Base-by-base conservation (phyloP, 108 stramenopile genomes). In the Epithemia pelagica region DNA sequence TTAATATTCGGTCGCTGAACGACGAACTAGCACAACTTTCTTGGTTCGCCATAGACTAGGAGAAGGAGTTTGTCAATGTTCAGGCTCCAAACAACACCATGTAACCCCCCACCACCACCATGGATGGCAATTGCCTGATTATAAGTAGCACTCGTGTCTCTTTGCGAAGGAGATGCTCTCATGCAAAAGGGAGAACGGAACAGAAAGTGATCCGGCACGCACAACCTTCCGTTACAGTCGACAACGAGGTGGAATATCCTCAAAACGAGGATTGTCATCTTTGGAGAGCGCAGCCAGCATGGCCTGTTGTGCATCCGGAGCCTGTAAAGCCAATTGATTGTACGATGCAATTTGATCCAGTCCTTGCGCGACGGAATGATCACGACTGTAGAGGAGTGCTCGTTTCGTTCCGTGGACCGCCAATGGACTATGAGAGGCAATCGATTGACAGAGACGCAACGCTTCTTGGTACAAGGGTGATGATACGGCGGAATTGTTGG, bases 341-440 rank as follows among this genome's bases (percentile, higher is more conserved):
- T 84, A 84, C 62, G 71, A 64, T 10, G 85, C 84, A 57, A 91
- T 70, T 30, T 87, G 86, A n/a, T 87, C 77, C 32, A 91, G 56
- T 2, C 89, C 86, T 54, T 87, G 86, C 28, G 72, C 59, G n/a
- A 91, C 89, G 30, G 70, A 64, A 74, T 88, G 86, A 69, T 91
- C 86, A 23, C 89, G 63, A 26, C 82, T 81, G 58, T 81, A 91
- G 32, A 84, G 75, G 28, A 91, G 72, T 0, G 86, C 83, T 57
- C 56, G 30, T 61, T 91, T 91, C 37, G 85, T 91, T 7, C 81
- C 81, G n/a, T 64, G 27, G 33, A 86, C 86, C 8, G 89, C 89
- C 22, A 91, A 78, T 8, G 89, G 89, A 52, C 74, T 76, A 56
- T 86, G 83, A 26, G 52, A 21, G n/a, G 74, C 81, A 28, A 91